Evolutionary conservation across 148 eudicot species (phyloP).

Genomic region (Polygonum aviculare): DNA sequence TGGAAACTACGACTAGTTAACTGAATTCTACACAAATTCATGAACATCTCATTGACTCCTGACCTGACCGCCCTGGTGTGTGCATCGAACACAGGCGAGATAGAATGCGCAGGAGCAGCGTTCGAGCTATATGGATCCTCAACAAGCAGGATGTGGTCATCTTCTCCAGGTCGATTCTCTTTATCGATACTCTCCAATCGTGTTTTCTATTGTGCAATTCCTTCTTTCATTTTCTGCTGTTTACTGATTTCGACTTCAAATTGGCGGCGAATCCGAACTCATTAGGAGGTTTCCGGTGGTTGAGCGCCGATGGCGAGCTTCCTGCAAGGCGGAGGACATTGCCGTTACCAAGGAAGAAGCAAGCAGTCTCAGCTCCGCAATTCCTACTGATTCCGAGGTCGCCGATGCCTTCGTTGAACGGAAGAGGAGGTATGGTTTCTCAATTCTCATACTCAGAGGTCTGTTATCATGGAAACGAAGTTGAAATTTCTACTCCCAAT

Average conservation of each 20-base stretch:
- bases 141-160: conserved; percentile 62
- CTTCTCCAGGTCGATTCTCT: conserved; percentile 58
- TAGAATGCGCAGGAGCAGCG: conserved; percentile 41
- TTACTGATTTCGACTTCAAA: neutral
- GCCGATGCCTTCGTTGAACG: conserved; percentile 60
- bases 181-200: neutral
- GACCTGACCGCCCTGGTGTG: neutral
- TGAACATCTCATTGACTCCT: neutral
- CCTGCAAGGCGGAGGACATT: conserved; percentile 36
- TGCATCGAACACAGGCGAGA: neutral
- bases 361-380: conserved; percentile 5
- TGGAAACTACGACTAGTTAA: neutral
- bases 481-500: neutral
- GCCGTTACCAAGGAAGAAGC: conserved; percentile 6
- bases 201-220: conserved; percentile 1
- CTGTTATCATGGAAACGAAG: neutral
- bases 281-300: conserved; percentile 86
- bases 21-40: neutral
- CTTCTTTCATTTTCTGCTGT: conserved; percentile 5
- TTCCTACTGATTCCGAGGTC: conserved; percentile 64
- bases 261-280: neutral
- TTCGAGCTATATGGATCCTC: conserved; percentile 91
- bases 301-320: conserved; percentile 75
- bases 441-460: neutral
- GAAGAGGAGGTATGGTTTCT: conserved; percentile 44